phyloP scores from a whole-genome alignment of 768 basidiomycete species.

The Panaeolus cyanescens region DNA sequence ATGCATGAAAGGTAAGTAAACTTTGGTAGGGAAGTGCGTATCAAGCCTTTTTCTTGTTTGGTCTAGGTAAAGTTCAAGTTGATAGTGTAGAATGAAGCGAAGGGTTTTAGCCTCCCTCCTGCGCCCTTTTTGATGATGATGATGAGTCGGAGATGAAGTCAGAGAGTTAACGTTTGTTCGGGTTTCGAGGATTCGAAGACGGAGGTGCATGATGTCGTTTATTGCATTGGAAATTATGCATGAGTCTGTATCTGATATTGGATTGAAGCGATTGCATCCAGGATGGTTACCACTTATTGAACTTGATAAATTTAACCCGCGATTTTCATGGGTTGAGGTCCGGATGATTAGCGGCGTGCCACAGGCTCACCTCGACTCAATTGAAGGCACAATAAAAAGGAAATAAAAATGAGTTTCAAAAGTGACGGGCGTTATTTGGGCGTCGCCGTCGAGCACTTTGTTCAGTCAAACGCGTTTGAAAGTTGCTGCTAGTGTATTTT shows the following conservation, averaged over 20 bases:
- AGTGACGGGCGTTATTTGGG: not conserved
- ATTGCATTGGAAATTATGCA: not conserved
- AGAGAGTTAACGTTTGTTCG: no score
- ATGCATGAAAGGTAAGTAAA: no score
- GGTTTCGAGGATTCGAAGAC: no score
- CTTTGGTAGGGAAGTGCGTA: no score
- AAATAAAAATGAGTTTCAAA: not conserved
- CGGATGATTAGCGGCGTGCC: not conserved
- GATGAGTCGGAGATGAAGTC: no score
- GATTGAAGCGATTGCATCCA: not conserved
- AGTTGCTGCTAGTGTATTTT: no score
- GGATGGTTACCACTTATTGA: not conserved
- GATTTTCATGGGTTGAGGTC: not conserved
- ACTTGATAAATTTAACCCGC: not conserved
- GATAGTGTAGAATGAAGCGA: no score
- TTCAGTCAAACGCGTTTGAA: no score
- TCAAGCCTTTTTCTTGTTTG: no score
- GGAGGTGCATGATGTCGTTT: not conserved
- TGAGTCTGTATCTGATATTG: not conserved
- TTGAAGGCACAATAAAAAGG: not conserved
- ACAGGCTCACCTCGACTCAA: not conserved
- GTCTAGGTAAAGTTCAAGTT: no score
- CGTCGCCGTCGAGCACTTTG: not conserved
- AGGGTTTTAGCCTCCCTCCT: no score
- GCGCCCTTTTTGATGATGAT: no score